Base-by-base conservation (phyloP, 192 early-diverging fungal genomes). In the Rhizophagus prolifer region DNA sequence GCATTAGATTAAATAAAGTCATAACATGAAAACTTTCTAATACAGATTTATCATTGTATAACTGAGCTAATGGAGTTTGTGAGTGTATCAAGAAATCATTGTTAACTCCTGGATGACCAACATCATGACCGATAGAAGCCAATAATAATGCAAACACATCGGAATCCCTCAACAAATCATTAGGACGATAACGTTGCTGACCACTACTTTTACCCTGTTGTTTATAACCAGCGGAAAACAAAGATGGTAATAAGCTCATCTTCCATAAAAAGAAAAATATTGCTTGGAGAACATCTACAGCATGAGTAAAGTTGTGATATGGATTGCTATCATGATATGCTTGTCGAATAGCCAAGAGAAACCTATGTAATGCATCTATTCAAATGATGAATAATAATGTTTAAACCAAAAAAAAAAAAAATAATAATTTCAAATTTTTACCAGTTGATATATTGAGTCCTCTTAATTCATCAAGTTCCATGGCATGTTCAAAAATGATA, bases 221-320 rank as follows among this genome's bases (percentile, higher is more conserved):
- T 14, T 47, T 70, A 21, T 66, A 66, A 4, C 64, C 63, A 13
- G 83, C 76, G 2, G 86, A 86, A 44, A 88, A 81, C n/a, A 85
- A 69, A 58, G 85, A 78, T 46, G 84, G 82, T 14, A 89, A 62
- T 14, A 92, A 76, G 26, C 86, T 90, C 71, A 93, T 83, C 31
- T 86, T 81, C 81, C 89, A 91, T 72, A 94, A 80, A 64, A 93
- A 93, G 82, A 91, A 95, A 80, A 91, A 92, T 59, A 94, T 93
- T 60, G 92, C 90, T 79, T 97, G 96, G 13, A 93, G 82, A n/a
- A 98, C 97, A 80, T 98, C 97, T 6, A 96, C 91, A 1, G 96
- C 97, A 80, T 98, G 97, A 30, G 90, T 88, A 82, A 95, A 94
- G 84, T 98, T 98, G 85, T 98, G 97, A 79, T 95, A 97, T 9